Percentiles rank a stretch among this genome's conserved stretches.
Conservation (phyloP, 2,329 filamentous ascomycete genomes). For the Hysterium pulicare region DNA sequence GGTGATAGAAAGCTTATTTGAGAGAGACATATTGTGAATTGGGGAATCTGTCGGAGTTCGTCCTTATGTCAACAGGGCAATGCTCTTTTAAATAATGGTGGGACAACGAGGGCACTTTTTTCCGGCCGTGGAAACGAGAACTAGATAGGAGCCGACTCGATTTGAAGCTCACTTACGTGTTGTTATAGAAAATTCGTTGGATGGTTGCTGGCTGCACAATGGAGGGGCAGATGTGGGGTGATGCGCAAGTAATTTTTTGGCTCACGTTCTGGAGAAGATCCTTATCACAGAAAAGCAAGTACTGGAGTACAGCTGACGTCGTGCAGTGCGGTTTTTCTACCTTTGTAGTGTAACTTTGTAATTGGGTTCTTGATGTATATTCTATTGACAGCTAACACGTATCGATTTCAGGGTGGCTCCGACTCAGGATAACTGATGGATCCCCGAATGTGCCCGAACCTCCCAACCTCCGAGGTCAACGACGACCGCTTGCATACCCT, state of each 20-base stretch:
- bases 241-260: background rate
- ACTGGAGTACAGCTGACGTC: background rate
- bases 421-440: no score
- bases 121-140: background rate
- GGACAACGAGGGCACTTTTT: background rate
- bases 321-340: no score
- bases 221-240: constrained; percentile 8
- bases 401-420: no score
- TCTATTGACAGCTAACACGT: no score
- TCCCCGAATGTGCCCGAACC: background rate
- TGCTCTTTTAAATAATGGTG: background rate
- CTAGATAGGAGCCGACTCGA: constrained; percentile 5
- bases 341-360: no score
- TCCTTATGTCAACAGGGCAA: background rate
- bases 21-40: constrained; percentile 74
- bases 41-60: background rate
- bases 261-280: background rate
- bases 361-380: no score
- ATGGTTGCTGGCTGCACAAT: constrained; percentile 17
- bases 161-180: constrained; percentile 13
- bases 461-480: background rate
- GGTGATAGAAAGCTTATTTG: constrained; percentile 95
- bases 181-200: constrained; percentile 9
- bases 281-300: constrained; percentile 3
- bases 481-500: no score